phyloP scores from a whole-genome alignment of 257 asterid species.

The Rehmannia glutinosa region DNA sequence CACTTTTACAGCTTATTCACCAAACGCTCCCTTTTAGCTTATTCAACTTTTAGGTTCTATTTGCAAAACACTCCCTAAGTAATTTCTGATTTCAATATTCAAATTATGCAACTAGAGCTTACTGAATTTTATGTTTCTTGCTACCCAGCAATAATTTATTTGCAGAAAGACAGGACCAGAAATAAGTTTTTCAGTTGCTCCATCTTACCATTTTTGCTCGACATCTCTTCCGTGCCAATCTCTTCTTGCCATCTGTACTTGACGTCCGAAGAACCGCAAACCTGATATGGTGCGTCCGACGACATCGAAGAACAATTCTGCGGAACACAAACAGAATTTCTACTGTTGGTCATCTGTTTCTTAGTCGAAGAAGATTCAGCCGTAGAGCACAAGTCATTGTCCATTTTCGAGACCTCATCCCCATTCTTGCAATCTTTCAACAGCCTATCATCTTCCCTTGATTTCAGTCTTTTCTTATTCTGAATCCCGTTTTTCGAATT shows the following conservation, averaged over 20 bases:
- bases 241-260: conserved; percentile 34
- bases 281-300: conserved; percentile 20
- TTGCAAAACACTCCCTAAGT: no score
- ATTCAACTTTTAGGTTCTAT: no score
- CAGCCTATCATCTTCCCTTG: conserved; percentile 32
- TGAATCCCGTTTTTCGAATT: conserved; percentile 9
- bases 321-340: conserved; percentile 52
- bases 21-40: no score
- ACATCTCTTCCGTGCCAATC: conserved; percentile 33
- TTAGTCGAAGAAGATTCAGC: conserved; percentile 75
- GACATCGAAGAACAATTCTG: conserved; percentile 34
- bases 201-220: conserved; percentile 41
- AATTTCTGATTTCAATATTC: no score
- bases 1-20: no score
- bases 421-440: conserved; percentile 23
- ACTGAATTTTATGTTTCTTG: no score
- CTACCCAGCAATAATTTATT: no score
- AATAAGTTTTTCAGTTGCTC: neutral
- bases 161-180: neutral
- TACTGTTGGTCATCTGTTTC: conserved; percentile 39
- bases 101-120: no score
- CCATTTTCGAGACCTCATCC: conserved; percentile 25
- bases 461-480: conserved; percentile 46
- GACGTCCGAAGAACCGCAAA: conserved; percentile 29
- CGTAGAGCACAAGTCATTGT: conserved; percentile 71